Conservation (phyloP, 768 basidiomycete species). For the Suillus plorans region DNA sequence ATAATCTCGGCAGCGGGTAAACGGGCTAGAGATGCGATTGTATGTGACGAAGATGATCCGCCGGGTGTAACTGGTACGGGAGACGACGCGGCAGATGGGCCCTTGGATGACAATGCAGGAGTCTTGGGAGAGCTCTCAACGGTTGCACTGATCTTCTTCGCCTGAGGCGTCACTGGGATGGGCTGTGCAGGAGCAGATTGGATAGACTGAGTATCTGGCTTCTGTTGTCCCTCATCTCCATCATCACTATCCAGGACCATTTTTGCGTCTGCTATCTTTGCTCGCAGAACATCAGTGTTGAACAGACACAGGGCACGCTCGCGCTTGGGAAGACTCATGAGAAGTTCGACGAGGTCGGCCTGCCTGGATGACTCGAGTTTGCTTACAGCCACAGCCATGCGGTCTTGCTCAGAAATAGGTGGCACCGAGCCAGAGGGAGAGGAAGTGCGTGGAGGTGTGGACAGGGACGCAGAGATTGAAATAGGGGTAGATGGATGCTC, state of each 20-base stretch:
- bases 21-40: slow-evolving; percentile 67
- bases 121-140: slow-evolving; percentile 62
- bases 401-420: slow-evolving; percentile 69
- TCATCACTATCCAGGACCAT: slow-evolving; percentile 76
- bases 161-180: slow-evolving; percentile 58
- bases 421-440: slow-evolving; percentile 68
- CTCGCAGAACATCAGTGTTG: slow-evolving; percentile 75
- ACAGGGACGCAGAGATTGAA: slow-evolving; percentile 71
- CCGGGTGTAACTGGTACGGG: slow-evolving; percentile 66
- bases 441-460: slow-evolving; percentile 81
- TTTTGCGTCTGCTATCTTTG: slow-evolving; percentile 81
- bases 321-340: slow-evolving; percentile 85
- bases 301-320: slow-evolving; percentile 92
- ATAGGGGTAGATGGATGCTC: slow-evolving; percentile 88
- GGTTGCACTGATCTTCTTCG: slow-evolving; percentile 49
- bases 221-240: slow-evolving; percentile 44
- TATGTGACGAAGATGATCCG: slow-evolving; percentile 43
- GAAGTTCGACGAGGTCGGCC: slow-evolving; percentile 67
- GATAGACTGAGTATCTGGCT: slow-evolving; percentile 25
- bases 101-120: slow-evolving; percentile 73
- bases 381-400: slow-evolving; percentile 65
- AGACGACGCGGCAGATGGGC: slow-evolving; percentile 69
- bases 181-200: slow-evolving; percentile 26
- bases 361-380: slow-evolving; percentile 63
- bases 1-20: slow-evolving; percentile 78